Conservation (phyloP, 257 asterid species). For the Lycium ferocissimum region DNA sequence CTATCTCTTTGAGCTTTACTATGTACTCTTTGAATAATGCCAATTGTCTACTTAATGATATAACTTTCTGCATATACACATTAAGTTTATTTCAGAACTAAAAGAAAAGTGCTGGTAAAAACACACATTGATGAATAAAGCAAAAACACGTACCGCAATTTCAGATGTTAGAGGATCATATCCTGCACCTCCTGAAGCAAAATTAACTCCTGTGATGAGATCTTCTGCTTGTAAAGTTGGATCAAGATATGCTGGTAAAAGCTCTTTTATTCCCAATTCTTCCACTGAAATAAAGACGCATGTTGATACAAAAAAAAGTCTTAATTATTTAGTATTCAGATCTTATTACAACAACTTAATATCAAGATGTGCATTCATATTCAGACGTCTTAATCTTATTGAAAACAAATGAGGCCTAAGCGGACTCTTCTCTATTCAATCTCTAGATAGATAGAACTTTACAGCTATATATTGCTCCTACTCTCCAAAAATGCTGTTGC, state of each 20-base stretch:
- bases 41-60: constrained; percentile 52
- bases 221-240: constrained; percentile 51
- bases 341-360: too few species aligned
- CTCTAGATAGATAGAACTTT: background rate
- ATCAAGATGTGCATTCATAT: too few species aligned
- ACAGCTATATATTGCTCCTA: background rate
- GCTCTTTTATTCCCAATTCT: constrained; percentile 50
- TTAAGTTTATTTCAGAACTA: background rate
- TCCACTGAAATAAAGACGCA: constrained; percentile 44
- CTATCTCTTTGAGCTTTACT: constrained; percentile 39
- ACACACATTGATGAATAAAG: background rate
- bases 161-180: constrained; percentile 54
- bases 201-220: constrained; percentile 66
- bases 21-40: constrained; percentile 53
- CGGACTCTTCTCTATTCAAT: background rate
- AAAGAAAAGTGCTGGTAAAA: background rate
- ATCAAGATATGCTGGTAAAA: constrained; percentile 66
- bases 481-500: background rate
- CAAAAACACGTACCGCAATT: constrained; percentile 32
- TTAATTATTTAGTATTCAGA: too few species aligned
- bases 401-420: background rate
- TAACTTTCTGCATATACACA: constrained; percentile 41
- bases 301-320: too few species aligned
- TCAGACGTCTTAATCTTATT: too few species aligned
- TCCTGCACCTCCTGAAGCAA: constrained; percentile 75